Conservation (phyloP, 768 basidiomycete species). For the Boletus fagicola region DNA sequence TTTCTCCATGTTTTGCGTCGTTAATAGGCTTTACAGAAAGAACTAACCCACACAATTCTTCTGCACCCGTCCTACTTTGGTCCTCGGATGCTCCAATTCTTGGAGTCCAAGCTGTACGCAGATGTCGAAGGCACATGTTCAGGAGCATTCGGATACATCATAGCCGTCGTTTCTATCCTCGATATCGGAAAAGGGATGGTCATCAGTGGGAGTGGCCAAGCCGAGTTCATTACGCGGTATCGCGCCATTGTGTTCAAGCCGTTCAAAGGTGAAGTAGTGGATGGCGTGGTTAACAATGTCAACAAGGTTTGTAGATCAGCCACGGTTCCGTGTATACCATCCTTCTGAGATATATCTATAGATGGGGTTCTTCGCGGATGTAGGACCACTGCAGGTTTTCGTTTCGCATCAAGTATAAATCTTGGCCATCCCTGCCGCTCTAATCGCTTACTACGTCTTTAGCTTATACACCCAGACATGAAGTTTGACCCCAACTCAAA, state of each 20-base stretch:
- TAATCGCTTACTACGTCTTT: conserved; percentile 7
- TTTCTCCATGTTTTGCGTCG: neutral
- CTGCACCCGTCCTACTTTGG: conserved; percentile 99
- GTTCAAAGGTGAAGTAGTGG: conserved; percentile 99
- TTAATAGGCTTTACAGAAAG: conserved; percentile 59
- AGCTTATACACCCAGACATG: conserved; percentile 95
- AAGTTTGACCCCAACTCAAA: conserved; percentile 94
- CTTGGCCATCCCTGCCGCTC: conserved; percentile 8
- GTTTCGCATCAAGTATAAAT: conserved; percentile 86
- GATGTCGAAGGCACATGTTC: conserved; percentile 98
- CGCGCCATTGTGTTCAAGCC: conserved; percentile 98
- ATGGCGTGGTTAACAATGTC: conserved; percentile 93
- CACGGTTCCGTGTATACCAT: neutral
- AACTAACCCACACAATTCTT: conserved; percentile 94
- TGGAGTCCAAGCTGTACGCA: conserved; percentile 89
- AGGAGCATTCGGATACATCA: conserved; percentile 93
- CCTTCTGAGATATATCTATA: conserved; percentile 31
- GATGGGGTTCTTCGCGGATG: conserved; percentile 99
- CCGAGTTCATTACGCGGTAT: conserved; percentile 93
- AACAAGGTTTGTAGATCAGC: conserved; percentile 67
- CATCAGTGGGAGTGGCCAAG: conserved; percentile 87
- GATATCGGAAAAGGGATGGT: conserved; percentile 95
- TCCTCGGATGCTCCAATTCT: conserved; percentile 89
- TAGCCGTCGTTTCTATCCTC: conserved; percentile 85
- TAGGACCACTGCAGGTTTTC: conserved; percentile 91